phyloP scores from a whole-genome alignment of 2,329 filamentous ascomycete species.

The Verticillium longisporum region DNA sequence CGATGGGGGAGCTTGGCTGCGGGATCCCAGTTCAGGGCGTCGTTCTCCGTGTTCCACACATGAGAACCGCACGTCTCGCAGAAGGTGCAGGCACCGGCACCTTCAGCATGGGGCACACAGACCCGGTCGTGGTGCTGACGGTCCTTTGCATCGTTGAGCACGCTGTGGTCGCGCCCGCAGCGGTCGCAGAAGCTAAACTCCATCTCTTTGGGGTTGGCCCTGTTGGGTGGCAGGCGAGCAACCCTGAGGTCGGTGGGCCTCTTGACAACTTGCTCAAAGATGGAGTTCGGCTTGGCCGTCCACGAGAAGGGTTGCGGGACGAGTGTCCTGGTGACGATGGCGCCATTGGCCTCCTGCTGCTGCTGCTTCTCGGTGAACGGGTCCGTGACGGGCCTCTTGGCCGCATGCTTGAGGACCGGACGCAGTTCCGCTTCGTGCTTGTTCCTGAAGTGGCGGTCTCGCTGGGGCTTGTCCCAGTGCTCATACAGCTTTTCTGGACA shows the following conservation, averaged over 20 bases:
- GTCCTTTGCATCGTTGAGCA: conserved; percentile 7
- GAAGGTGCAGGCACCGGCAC: conserved; percentile 7
- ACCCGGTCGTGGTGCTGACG: conserved; percentile 13
- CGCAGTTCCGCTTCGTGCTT: conserved; percentile 19
- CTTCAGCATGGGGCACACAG: conserved; percentile 13
- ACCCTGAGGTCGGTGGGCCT: background rate
- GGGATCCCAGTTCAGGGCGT: conserved; percentile 2
- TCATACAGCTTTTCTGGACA: conserved; percentile 23
- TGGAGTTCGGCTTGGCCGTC: background rate
- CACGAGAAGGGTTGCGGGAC: background rate
- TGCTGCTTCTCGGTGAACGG: background rate
- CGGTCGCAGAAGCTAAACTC: conserved; percentile 16
- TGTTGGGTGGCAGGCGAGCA: conserved; percentile 4
- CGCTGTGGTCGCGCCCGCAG: conserved; percentile 14
- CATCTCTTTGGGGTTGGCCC: conserved; percentile 8
- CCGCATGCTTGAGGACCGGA: background rate
- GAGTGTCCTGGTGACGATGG: background rate
- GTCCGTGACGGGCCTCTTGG: background rate
- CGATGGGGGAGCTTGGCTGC: conserved; percentile 9
- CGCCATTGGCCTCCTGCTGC: background rate
- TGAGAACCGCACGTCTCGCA: conserved; percentile 12
- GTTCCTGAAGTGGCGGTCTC: conserved; percentile 18
- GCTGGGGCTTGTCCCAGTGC: conserved; percentile 19
- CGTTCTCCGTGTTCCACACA: conserved; percentile 7
- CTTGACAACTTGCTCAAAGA: background rate